Percentiles rank a stretch among this genome's conserved stretches.
These are phyloP conservation scores for Trichosporon sp. DNA, from an alignment of 1,284 basidiomycete species.

Conservation along the genomic window DNA sequence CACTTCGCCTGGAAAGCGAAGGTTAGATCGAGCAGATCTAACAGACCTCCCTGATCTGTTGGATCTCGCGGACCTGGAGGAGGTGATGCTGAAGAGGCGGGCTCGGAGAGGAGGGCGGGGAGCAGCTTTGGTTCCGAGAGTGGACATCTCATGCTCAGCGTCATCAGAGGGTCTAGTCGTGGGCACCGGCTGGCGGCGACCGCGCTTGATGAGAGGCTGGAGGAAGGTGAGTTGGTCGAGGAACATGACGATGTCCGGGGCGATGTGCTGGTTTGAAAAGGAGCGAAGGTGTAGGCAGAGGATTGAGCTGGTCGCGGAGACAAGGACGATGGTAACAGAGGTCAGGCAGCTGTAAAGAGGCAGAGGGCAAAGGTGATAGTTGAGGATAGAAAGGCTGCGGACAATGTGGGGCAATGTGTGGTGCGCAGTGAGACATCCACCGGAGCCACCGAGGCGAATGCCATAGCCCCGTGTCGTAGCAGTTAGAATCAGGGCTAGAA, in stretches of 20 bases:
- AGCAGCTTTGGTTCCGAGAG: background rate
- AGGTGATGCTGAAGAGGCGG: background rate
- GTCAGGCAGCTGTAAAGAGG: background rate
- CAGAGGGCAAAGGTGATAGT: background rate
- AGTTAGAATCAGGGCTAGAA: no score
- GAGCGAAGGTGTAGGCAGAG: background rate
- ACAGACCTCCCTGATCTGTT: background rate
- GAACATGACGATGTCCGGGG: background rate
- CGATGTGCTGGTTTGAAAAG: background rate
- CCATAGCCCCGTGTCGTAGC: no score
- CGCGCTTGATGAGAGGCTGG: background rate
- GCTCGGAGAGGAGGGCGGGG: background rate
- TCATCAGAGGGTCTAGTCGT: background rate
- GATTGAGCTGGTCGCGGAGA: background rate
- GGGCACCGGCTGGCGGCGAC: background rate
- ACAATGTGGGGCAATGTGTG: no score
- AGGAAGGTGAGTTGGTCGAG: background rate
- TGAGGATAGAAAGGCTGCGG: background rate
- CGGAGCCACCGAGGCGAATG: no score
- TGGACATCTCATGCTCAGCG: background rate
- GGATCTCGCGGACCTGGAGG: background rate
- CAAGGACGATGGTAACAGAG: background rate
- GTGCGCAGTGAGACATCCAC: no score
- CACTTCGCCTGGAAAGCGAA: background rate
- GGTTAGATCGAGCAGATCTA: background rate